Conservation (phyloP, 2,329 filamentous ascomycete species). For the Escovopsis weberi region DNA sequence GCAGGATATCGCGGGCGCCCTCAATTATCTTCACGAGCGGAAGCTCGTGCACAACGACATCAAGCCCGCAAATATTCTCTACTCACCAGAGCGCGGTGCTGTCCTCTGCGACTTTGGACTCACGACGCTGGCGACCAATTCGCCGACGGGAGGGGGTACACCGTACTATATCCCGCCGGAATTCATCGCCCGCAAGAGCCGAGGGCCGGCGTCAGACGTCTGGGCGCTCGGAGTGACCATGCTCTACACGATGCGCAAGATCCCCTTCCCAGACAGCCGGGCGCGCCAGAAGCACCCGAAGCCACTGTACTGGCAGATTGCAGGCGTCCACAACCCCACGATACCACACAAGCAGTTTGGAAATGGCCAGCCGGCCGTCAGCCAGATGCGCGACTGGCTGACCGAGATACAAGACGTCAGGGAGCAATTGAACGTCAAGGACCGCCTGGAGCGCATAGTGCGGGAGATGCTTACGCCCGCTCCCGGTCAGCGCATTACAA, state of each 20-base stretch:
- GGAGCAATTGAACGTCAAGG: conserved; percentile 28
- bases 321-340: conserved; percentile 33
- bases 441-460: conserved; percentile 37
- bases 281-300: conserved; percentile 31
- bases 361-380: conserved; percentile 26
- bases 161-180: conserved; percentile 49
- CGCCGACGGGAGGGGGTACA: conserved; percentile 38
- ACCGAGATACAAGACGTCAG: conserved; percentile 35
- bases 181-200: conserved; percentile 39
- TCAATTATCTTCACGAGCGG: conserved; percentile 41
- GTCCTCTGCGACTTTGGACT: conserved; percentile 48
- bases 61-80: conserved; percentile 47
- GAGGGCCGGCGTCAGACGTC: conserved; percentile 40
- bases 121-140: conserved; percentile 31
- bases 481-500: conserved; percentile 37
- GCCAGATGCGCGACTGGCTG: conserved; percentile 43
- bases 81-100: conserved; percentile 41
- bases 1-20: conserved; percentile 36
- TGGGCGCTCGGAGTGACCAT: conserved; percentile 47
- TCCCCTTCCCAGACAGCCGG: conserved; percentile 38
- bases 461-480: conserved; percentile 39
- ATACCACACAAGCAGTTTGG: conserved; percentile 18
- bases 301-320: conserved; percentile 44
- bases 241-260: conserved; percentile 43
- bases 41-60: conserved; percentile 46